Base-by-base conservation (phyloP, 257 asterid species). In the Schizonepeta tenuifolia region DNA sequence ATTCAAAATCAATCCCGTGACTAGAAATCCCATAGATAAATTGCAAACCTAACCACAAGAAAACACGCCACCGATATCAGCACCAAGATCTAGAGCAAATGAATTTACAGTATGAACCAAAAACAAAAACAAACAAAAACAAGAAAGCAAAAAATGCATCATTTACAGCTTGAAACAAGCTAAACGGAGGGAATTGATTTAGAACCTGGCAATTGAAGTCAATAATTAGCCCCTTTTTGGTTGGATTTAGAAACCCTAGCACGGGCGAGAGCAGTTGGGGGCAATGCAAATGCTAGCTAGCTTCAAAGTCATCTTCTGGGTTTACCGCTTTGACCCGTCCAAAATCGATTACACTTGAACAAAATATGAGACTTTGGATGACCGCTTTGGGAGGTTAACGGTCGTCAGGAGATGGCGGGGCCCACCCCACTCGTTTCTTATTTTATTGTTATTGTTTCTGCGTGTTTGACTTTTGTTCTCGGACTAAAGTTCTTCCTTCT, bases 331-430 rank as follows among this genome's bases (percentile, higher is more conserved):
- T 75, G 69, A 57, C 78, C 69, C 68, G 86, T 74, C 40, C 83
- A 76, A 69, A 72, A 46, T 24, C 26, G 58, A 24, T 9, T 0
- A 9, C 14, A 21, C 15, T 70, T 22, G 56, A 73, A 41, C 28
- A 36, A 68, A 35, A 46, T 7, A 67, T 44, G 57, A 64, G 10
- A 66, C 51, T 71, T 22, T 9, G 44, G 65, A 11, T 36, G 24
- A 81, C 86, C 72, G 70, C 75, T 46, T 56, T 77, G 47, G 78
- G 53, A 64, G 75, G 85, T 81, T 67, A 68, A 50, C 79, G 77
- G 90, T 79, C 38, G 67, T 62, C 71, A 6, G 35, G 14, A 2
- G 64, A 70, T 57, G 40, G 69, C 6, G 53, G 78, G 76, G 10
- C 70, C 79, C 82, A 55, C 67, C 43, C 43, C 43, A 2, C n/a